Percentiles rank a stretch among this genome's conserved stretches.
phyloP scores from a whole-genome alignment of 805 yeast genomes.

The Candida coleopterorum region DNA sequence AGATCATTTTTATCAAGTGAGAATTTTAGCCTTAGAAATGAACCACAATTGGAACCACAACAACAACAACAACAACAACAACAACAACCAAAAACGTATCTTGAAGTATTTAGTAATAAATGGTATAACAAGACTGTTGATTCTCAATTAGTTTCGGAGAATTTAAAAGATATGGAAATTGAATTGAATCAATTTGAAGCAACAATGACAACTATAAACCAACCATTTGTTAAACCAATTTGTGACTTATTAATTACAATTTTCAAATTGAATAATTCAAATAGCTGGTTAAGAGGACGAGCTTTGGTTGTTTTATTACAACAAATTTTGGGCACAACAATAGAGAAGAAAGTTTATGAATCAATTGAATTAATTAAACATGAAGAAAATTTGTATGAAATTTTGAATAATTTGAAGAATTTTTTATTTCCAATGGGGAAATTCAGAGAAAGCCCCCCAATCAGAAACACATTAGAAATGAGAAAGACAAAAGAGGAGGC shows the following conservation, averaged over 20 bases:
- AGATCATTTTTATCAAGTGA: constrained; percentile 77
- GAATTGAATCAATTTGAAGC: constrained; percentile 53
- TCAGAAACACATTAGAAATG: constrained; percentile 50
- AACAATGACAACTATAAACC: constrained; percentile 25
- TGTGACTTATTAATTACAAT: constrained; percentile 69
- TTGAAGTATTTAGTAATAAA: constrained; percentile 20
- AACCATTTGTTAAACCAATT: constrained; percentile 69
- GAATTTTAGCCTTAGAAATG: constrained; percentile 38
- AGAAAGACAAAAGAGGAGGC: constrained; percentile 56
- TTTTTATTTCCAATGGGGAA: constrained; percentile 43
- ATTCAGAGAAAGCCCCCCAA: constrained; percentile 41
- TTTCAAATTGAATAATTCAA: constrained; percentile 60
- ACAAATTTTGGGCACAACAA: constrained; percentile 82
- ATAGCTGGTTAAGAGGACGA: constrained; percentile 79
- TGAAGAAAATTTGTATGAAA: constrained; percentile 43
- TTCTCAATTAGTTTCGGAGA: constrained; percentile 15
- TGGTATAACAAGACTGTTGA: constrained; percentile 1
- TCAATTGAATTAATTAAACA: constrained; percentile 33
- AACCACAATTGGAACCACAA: constrained; percentile 16
- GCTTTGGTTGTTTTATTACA: constrained; percentile 79
- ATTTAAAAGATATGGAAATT: constrained; percentile 46
- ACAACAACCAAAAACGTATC: constrained; percentile 18
- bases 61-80: constrained; percentile 10
- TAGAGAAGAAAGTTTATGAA: constrained; percentile 62
- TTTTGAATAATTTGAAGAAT: constrained; percentile 18